Base-by-base conservation (phyloP, 2,329 filamentous ascomycete species). In the Talaromyces rugulosus region DNA sequence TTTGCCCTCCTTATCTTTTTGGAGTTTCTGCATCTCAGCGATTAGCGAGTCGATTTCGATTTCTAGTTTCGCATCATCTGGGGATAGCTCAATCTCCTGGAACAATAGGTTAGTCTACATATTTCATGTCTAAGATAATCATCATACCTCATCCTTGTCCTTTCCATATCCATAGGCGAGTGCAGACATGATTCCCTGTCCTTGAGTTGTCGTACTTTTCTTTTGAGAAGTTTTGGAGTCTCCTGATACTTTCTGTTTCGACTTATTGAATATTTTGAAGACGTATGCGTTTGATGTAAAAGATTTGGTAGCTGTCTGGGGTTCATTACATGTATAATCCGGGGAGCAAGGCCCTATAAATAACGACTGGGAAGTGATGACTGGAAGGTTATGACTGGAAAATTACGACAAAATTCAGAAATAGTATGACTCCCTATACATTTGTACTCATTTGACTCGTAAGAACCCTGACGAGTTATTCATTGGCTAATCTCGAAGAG, bases 1-100 rank as follows among this genome's bases (percentile, higher is more conserved):
- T n/a, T 6, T 2, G 3, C 4, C 7, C 1, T 6, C 2, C n/a
- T 40, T 40, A n/a, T 40, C 1, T 1, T 1, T 6, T n/a, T n/a
- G 5, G 14, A 0, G 1, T n/a, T n/a, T 8, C 5, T 40, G 16
- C 3, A 40, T 40, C n/a, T 40, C 14, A 0, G 6, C 16, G n/a
- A 40, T 5, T n/a, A 5, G 14, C 1, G 5, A n/a, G 14, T 40
- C 36, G 36, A 40, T 40, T 40, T 40, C 36, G 2, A 7, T n/a
- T n/a, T 40, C 14, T 14, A 40, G 36, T 5, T 40, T 14, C 36
- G 6, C 3, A n/a, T 40, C 36, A 14, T 1, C 5, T n/a, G 14
- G 5, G n/a, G 36, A 40, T 40, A 40, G 16, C 36, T 40, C 5
- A n/a, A 16, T n/a, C 16, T 40, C 16, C 36, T 40, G 36, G 1